phyloP scores from a whole-genome alignment of 805 yeast genomes.

The Sugiyamaella valdiviana region DNA sequence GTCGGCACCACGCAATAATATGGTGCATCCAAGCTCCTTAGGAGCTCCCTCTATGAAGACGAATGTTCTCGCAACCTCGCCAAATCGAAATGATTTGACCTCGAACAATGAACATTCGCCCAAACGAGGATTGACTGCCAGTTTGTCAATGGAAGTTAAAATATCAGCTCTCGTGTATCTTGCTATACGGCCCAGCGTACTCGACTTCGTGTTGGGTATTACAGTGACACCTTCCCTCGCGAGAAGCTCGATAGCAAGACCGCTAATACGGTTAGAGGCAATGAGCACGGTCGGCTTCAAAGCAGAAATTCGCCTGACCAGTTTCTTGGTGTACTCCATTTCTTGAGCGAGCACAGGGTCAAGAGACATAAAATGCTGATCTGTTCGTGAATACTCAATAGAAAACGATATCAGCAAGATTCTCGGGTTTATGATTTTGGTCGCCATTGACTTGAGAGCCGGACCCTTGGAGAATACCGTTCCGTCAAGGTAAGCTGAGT shows the following conservation, averaged over 20 bases:
- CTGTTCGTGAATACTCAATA: slow-evolving; percentile 66
- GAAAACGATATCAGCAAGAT: slow-evolving; percentile 85
- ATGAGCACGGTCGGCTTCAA: slow-evolving; percentile 74
- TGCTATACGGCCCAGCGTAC: slow-evolving; percentile 71
- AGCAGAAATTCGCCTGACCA: slow-evolving; percentile 71
- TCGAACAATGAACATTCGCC: slow-evolving; percentile 74
- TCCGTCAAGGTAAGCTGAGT: slow-evolving; percentile 66
- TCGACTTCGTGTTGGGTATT: slow-evolving; percentile 72
- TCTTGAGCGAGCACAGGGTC: slow-evolving; percentile 85
- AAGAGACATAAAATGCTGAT: slow-evolving; percentile 69
- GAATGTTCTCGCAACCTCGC: slow-evolving; percentile 53
- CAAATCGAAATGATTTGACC: slow-evolving; percentile 57
- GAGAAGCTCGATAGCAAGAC: slow-evolving; percentile 66
- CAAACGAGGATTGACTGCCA: slow-evolving; percentile 62
- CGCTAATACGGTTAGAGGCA: slow-evolving; percentile 74
- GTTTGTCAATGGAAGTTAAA: slow-evolving; percentile 75
- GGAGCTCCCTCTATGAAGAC: slow-evolving; percentile 77
- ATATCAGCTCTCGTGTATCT: slow-evolving; percentile 79
- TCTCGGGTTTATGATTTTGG: slow-evolving; percentile 56
- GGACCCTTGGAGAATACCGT: slow-evolving; percentile 75
- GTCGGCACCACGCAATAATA: slow-evolving; percentile 76
- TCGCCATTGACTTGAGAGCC: slow-evolving; percentile 75
- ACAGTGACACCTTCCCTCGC: slow-evolving; percentile 76
- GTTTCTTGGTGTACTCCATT: slow-evolving; percentile 69
- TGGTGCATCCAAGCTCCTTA: slow-evolving; percentile 69